Evolutionary conservation across 2,329 filamentous ascomycete genomes (phyloP).

Genomic region (Fusarium tupiense): DNA sequence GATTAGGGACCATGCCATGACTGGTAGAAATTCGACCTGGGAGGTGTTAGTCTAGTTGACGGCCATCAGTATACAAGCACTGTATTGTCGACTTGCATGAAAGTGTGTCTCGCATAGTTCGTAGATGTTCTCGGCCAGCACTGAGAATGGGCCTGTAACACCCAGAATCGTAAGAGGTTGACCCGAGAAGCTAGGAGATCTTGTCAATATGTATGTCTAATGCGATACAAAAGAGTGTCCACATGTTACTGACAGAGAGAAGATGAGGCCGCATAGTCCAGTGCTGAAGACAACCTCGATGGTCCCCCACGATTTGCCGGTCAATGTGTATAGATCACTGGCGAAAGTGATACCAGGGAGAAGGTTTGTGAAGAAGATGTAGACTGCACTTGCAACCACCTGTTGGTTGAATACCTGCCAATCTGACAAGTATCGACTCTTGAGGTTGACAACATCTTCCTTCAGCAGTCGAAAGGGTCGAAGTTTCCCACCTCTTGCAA

Average conservation of each 20-base stretch:
- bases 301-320: conserved; percentile 71
- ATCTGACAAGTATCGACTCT: conserved; percentile 60
- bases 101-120: conserved; percentile 65
- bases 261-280: conserved; percentile 70
- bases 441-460: conserved; percentile 59
- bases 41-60: conserved; percentile 11
- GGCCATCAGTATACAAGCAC: background rate
- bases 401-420: conserved; percentile 71
- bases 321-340: conserved; percentile 70
- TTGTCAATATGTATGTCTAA: background rate
- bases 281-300: conserved; percentile 75
- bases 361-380: conserved; percentile 74
- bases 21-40: conserved; percentile 67
- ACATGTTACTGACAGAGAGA: conserved; percentile 60
- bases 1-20: conserved; percentile 75
- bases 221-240: background rate
- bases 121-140: conserved; percentile 73
- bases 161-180: conserved; percentile 73
- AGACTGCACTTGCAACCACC: conserved; percentile 70
- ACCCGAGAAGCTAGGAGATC: conserved; percentile 56
- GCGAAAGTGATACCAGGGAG: conserved; percentile 74
- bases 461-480: conserved; percentile 63
- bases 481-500: conserved; percentile 54
- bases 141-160: conserved; percentile 74
- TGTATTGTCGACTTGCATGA: conserved; percentile 50